Percentiles rank a stretch among this genome's conserved stretches.
phyloP scores from a whole-genome alignment of 495 filamentous ascomycete genomes.

The Monascus purpureus region DNA sequence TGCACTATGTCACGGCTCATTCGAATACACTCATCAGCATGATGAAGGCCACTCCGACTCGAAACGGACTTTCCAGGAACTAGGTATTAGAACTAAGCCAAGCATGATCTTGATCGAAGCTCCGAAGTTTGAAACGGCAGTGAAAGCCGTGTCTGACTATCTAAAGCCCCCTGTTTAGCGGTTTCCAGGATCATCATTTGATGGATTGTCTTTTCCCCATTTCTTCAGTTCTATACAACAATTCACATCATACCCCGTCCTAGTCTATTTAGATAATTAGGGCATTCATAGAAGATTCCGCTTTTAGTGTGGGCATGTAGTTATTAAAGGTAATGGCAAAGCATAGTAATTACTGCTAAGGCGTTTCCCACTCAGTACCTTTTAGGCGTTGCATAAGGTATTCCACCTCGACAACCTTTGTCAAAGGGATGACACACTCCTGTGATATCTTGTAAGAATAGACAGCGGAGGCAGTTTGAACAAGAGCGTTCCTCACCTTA shows the following conservation, averaged over 20 bases:
- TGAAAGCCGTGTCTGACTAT: constrained; percentile 59
- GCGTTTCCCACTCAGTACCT: constrained; percentile 51
- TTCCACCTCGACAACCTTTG: constrained; percentile 94
- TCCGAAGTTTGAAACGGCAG: constrained; percentile 47
- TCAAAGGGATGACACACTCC: constrained; percentile 90
- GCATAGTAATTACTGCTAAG: too few relatives aligned
- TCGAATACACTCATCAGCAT: constrained; percentile 62
- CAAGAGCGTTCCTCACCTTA: constrained; percentile 35
- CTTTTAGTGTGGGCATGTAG: too few relatives aligned
- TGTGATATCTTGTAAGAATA: constrained; percentile 15
- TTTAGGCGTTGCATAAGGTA: constrained; percentile 90
- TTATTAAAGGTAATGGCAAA: too few relatives aligned
- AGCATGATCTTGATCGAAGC: constrained; percentile 68
- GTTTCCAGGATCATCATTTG: too few relatives aligned
- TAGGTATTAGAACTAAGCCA: constrained; percentile 74
- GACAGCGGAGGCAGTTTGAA: background rate
- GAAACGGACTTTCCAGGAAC: constrained; percentile 86
- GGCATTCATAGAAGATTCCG: too few relatives aligned
- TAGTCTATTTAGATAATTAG: too few relatives aligned
- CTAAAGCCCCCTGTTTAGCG: constrained; percentile 30
- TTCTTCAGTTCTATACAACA: too few relatives aligned
- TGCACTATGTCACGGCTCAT: constrained; percentile 48
- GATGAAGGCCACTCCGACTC: constrained; percentile 72
- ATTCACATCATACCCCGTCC: too few relatives aligned
- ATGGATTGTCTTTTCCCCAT: too few relatives aligned